phyloP scores from a whole-genome alignment of 1,284 basidiomycete genomes.

The Inonotus obliquus region DNA sequence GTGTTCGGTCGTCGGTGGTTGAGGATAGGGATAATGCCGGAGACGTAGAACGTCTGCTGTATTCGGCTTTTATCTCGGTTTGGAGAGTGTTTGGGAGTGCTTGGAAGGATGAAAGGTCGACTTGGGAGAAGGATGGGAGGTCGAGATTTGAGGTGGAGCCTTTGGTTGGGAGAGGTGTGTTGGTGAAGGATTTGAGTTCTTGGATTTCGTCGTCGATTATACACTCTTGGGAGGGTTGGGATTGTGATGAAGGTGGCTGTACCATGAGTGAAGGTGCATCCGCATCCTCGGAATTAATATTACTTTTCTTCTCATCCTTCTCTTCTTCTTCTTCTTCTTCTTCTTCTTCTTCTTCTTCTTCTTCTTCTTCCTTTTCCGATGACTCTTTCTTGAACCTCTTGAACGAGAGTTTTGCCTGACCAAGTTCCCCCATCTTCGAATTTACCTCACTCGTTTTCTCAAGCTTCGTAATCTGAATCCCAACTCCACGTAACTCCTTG shows the following conservation, averaged over 20 bases:
- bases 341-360: not conserved
- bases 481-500: constrained; percentile 87
- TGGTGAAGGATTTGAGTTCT: constrained; percentile 9
- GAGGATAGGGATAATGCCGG: constrained; percentile 27
- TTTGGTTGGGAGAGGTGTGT: constrained; percentile 9
- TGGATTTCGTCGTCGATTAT: constrained; percentile 20
- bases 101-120: constrained; percentile 68
- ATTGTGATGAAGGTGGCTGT: constrained; percentile 34
- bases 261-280: constrained; percentile 25
- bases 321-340: constrained; percentile 3
- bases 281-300: too few species aligned
- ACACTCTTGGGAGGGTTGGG: constrained; percentile 27
- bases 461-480: constrained; percentile 89
- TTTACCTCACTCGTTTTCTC: constrained; percentile 40
- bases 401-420: constrained; percentile 56
- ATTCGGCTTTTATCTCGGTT: constrained; percentile 64
- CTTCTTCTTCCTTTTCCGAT: constrained; percentile 1
- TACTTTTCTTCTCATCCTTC: constrained; percentile 21
- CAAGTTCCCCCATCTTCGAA: constrained; percentile 29
- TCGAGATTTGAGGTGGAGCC: constrained; percentile 26
- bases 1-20: constrained; percentile 9
- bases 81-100: constrained; percentile 70
- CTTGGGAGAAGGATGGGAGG: constrained; percentile 68
- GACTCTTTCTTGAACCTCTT: constrained; percentile 27
- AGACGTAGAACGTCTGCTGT: constrained; percentile 52